phyloP scores from a whole-genome alignment of 139 green algal genomes.

The Tetradesmus obliquus region DNA sequence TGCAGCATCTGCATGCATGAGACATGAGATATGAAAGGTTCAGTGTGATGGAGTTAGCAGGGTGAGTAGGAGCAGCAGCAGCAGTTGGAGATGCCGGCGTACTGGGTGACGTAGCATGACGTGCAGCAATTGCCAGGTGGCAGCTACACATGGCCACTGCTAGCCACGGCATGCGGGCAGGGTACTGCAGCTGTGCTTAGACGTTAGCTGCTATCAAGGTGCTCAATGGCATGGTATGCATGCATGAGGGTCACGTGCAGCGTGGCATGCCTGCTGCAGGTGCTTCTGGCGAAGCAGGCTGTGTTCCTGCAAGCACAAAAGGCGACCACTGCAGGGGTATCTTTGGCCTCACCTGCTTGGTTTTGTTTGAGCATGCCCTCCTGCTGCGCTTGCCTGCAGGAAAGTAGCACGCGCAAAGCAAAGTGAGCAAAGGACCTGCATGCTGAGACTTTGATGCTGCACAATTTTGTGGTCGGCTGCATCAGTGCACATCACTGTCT shows the following conservation, averaged over 20 bases:
- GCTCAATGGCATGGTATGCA: too few relatives aligned
- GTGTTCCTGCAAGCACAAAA: background rate
- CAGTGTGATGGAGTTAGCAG: background rate
- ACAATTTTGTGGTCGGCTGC: background rate
- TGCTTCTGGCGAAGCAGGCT: background rate
- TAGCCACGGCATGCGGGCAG: too few relatives aligned
- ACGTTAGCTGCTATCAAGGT: too few relatives aligned
- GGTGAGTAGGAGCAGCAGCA: background rate
- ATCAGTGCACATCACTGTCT: background rate
- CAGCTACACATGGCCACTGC: too few relatives aligned
- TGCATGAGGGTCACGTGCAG: too few relatives aligned
- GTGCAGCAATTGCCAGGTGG: too few relatives aligned
- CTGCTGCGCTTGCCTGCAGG: conserved; percentile 40
- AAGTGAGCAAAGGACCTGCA: background rate
- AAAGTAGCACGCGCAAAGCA: background rate
- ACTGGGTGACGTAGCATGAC: too few relatives aligned
- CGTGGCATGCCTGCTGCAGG: background rate
- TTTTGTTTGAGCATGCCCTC: conserved; percentile 34
- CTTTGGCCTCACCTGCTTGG: conserved; percentile 12
- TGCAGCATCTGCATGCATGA: background rate
- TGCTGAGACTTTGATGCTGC: background rate
- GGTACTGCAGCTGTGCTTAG: too few relatives aligned
- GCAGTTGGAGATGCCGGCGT: background rate
- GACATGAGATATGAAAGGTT: background rate
- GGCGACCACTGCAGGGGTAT: too few relatives aligned